Percentiles rank a stretch among this genome's conserved stretches.
Conservation (phyloP, 768 basidiomycete genomes). For the Lentinus tigrinus region DNA sequence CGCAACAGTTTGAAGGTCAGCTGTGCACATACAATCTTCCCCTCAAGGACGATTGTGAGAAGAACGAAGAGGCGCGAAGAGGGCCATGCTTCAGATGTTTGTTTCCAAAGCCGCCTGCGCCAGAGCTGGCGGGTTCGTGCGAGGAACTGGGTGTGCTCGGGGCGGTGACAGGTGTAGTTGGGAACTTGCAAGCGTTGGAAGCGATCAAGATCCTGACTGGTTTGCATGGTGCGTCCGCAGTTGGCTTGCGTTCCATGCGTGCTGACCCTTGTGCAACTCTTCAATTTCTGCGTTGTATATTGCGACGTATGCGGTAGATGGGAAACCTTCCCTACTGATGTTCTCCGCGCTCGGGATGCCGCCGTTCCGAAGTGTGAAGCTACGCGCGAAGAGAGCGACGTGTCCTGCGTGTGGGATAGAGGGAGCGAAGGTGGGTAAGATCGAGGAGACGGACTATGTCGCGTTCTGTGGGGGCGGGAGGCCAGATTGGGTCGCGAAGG, state of each 20-base stretch:
- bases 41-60: not conserved
- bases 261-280: too few species aligned
- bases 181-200: slow-evolving; percentile 87
- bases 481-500: slow-evolving; percentile 64
- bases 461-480: slow-evolving; percentile 78
- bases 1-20: slow-evolving; percentile 83
- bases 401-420: slow-evolving; percentile 75
- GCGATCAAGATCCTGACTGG: slow-evolving; percentile 77
- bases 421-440: slow-evolving; percentile 41
- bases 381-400: slow-evolving; percentile 66
- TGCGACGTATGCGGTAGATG: too few species aligned
- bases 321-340: slow-evolving; percentile 62
- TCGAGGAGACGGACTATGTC: slow-evolving; percentile 72
- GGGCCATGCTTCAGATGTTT: slow-evolving; percentile 95
- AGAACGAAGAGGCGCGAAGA: slow-evolving; percentile 24
- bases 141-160: slow-evolving; percentile 90
- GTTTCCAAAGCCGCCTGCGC: slow-evolving; percentile 78
- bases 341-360: slow-evolving; percentile 69
- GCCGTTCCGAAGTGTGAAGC: slow-evolving; percentile 79
- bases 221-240: slow-evolving; percentile 51
- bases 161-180: slow-evolving; percentile 85
- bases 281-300: too few species aligned
- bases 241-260: too few species aligned
- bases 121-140: slow-evolving; percentile 68
- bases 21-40: slow-evolving; percentile 65